Conservation (phyloP, 768 basidiomycete genomes). For the Macrolepiota albuminosa region DNA sequence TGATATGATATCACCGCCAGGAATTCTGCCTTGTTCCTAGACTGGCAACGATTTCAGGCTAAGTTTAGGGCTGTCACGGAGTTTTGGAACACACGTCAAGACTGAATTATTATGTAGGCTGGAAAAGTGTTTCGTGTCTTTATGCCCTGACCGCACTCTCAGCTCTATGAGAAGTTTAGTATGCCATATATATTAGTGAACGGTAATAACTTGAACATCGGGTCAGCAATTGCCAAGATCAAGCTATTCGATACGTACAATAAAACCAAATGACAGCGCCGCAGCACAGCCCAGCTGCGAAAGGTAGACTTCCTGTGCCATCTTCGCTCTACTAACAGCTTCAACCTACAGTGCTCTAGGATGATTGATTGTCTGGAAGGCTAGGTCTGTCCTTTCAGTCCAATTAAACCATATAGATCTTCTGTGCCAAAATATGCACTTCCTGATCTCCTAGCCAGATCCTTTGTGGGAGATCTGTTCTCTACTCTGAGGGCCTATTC, state of each 20-base stretch:
- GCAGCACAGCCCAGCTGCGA: neutral
- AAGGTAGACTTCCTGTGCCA: conserved; percentile 16
- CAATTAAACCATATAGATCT: conserved; percentile 31
- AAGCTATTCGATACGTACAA: neutral
- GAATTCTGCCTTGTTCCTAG: neutral
- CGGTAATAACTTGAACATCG: conserved; percentile 3
- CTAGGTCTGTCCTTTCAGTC: conserved; percentile 58
- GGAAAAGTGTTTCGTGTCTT: conserved; percentile 50
- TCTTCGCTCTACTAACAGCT: conserved; percentile 52
- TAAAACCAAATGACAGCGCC: neutral
- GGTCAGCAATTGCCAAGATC: conserved; percentile 1
- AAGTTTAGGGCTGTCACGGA: neutral
- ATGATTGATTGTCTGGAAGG: conserved; percentile 21
- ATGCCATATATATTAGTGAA: conserved; percentile 53
- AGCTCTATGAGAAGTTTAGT: conserved; percentile 28
- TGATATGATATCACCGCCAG: neutral
- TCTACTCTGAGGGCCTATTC: conserved; percentile 66
- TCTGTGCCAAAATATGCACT: conserved; percentile 38
- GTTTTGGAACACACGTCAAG: neutral
- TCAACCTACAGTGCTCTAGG: conserved; percentile 43
- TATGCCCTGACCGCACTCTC: conserved; percentile 46
- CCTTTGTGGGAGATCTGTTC: conserved; percentile 43
- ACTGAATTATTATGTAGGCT: conserved; percentile 34
- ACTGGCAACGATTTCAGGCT: neutral
- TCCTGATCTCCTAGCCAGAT: conserved; percentile 74